These are phyloP conservation scores for Pythium diclinum DNA, from an alignment of 352 stramenopile species.

Conservation along the genomic window DNA sequence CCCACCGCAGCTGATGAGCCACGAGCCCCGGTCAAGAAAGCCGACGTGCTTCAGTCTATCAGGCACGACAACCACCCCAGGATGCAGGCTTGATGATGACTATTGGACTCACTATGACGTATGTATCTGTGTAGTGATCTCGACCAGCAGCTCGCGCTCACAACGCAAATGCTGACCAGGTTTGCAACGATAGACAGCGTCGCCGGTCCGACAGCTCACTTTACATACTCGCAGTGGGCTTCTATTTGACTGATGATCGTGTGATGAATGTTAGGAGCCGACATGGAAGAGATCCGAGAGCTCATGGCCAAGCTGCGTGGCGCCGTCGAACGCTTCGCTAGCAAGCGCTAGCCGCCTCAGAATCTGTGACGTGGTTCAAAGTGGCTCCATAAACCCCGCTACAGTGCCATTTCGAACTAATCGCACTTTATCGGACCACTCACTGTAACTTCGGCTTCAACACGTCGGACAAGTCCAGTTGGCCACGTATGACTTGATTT, in stretches of 20 bases:
- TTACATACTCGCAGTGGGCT: not conserved
- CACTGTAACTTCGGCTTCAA: not conserved
- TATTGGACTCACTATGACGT: not conserved
- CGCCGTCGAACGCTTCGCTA: slow-evolving; percentile 31
- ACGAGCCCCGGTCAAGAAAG: not conserved
- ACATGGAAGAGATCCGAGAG: slow-evolving; percentile 41
- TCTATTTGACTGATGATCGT: not conserved
- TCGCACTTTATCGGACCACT: not conserved
- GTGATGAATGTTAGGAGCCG: slow-evolving; percentile 16
- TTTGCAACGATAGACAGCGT: slow-evolving; percentile 11
- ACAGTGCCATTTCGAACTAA: not conserved
- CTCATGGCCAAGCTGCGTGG: slow-evolving; percentile 33
- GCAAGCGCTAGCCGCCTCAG: slow-evolving; percentile 3
- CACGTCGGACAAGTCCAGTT: slow-evolving; percentile 16
- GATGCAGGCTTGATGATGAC: not conserved
- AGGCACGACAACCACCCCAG: slow-evolving; percentile 14
- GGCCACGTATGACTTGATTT: not conserved
- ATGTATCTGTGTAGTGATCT: slow-evolving; percentile 23
- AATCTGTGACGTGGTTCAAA: slow-evolving; percentile 1
- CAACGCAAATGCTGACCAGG: slow-evolving; percentile 22
- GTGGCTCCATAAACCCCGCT: not conserved
- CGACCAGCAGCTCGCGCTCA: slow-evolving; percentile 28
- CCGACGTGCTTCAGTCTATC: slow-evolving; percentile 18
- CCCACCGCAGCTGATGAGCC: not conserved
- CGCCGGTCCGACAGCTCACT: slow-evolving; percentile 4